Evolutionary conservation across 352 stramenopile genomes (phyloP).

Genomic region (Pythium biforme): DNA sequence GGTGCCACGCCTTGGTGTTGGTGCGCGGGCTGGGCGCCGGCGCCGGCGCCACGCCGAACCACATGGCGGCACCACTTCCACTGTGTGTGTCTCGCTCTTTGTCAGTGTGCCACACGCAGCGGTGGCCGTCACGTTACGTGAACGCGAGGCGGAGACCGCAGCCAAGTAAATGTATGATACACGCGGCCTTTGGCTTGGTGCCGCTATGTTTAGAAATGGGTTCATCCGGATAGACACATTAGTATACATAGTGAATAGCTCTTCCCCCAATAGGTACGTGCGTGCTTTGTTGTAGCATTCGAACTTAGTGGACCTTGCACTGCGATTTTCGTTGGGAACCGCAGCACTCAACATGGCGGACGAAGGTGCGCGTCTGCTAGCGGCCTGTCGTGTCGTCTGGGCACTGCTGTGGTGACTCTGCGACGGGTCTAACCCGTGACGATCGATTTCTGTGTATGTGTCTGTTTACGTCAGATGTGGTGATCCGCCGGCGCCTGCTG

Average conservation of each 20-base stretch:
- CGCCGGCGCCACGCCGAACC: slow-evolving; percentile 65
- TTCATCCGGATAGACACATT: slow-evolving; percentile 1
- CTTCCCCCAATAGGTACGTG: neutral
- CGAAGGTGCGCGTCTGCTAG: slow-evolving; percentile 37
- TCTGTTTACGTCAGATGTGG: slow-evolving; percentile 35
- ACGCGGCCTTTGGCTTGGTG: neutral
- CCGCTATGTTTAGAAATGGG: neutral
- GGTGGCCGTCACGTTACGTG: no score
- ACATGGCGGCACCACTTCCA: slow-evolving; percentile 42
- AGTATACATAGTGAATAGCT: neutral
- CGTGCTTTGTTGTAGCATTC: neutral
- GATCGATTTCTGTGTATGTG: no score
- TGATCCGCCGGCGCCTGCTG: slow-evolving; percentile 73
- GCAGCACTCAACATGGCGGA: slow-evolving; percentile 40
- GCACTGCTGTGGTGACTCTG: no score
- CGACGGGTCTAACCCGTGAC: no score
- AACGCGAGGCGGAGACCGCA: no score
- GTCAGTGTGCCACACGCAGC: no score
- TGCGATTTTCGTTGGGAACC: neutral
- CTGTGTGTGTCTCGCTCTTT: no score
- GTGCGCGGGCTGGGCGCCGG: slow-evolving; percentile 36
- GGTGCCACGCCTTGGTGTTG: slow-evolving; percentile 38
- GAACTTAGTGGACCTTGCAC: slow-evolving; percentile 7
- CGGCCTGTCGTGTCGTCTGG: no score
- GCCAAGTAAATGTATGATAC: no score